These are phyloP conservation scores for Camellia lanceoleosa DNA, from an alignment of 148 eudicot species.

Conservation along the genomic window DNA sequence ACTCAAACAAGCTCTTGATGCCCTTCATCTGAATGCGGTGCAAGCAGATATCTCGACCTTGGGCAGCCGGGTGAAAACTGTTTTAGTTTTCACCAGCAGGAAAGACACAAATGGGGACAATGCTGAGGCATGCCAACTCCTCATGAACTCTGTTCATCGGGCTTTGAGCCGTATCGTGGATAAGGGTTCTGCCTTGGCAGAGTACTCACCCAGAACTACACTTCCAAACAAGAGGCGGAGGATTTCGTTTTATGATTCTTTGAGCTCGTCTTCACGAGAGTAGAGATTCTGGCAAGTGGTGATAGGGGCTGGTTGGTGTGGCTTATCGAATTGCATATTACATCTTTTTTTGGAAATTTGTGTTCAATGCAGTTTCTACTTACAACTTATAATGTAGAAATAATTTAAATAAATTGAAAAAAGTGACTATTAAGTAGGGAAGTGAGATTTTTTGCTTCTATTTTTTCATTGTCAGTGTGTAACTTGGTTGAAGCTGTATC, in stretches of 20 bases:
- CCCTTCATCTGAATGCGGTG: slow-evolving; percentile 39
- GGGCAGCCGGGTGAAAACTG: slow-evolving; percentile 49
- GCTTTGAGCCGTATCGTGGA: slow-evolving; percentile 50
- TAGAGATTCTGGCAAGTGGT: slow-evolving; percentile 5
- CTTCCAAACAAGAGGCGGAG: slow-evolving; percentile 27
- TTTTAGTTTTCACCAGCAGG: slow-evolving; percentile 37
- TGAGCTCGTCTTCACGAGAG: slow-evolving; percentile 23
- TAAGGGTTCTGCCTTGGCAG: slow-evolving; percentile 40
- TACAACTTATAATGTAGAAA: no score
- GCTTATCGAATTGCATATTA: no score
- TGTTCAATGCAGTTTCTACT: no score
- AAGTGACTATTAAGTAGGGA: no score
- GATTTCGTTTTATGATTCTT: slow-evolving; percentile 22
- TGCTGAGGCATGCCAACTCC: slow-evolving; percentile 21
- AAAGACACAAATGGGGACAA: slow-evolving; percentile 5
- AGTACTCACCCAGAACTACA: slow-evolving; percentile 34
- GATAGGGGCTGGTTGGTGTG: neutral
- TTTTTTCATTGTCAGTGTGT: no score
- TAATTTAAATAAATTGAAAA: no score
- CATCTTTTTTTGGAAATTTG: no score
- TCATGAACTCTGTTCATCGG: slow-evolving; percentile 33
- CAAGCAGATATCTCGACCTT: slow-evolving; percentile 66
- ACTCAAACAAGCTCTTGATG: slow-evolving; percentile 27
- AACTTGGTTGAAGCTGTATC: no score
- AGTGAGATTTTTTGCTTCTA: no score